These are phyloP conservation scores for Coemansia sp. DNA, from an alignment of 192 early-diverging fungal genomes.

Conservation along the genomic window DNA sequence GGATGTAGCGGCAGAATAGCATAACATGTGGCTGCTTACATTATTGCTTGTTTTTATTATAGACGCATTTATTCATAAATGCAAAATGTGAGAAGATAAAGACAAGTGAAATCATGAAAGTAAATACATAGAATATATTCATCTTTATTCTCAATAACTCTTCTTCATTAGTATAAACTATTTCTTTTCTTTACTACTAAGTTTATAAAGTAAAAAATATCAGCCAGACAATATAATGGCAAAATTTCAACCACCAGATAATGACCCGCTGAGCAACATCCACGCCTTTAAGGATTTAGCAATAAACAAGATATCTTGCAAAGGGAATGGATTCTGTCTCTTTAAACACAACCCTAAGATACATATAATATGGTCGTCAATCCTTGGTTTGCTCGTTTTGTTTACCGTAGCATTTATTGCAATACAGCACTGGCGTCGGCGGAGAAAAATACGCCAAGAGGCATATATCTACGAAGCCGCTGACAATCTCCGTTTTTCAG, in stretches of 20 bases:
- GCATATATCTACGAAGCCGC: background rate
- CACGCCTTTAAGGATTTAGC: background rate
- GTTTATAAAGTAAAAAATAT: background rate
- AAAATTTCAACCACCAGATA: background rate
- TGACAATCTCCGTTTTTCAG: conserved; percentile 10
- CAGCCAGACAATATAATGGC: background rate
- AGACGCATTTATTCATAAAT: no score
- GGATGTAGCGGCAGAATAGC: background rate
- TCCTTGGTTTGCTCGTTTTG: background rate
- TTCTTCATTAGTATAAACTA: background rate
- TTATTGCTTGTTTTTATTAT: background rate
- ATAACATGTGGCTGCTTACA: background rate
- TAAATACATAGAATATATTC: no score
- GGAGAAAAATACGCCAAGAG: background rate
- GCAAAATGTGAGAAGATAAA: no score
- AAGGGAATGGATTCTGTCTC: conserved; percentile 16
- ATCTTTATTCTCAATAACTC: background rate
- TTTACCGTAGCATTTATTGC: background rate
- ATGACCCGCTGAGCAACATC: no score
- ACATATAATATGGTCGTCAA: conserved; percentile 15
- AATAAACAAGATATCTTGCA: conserved; percentile 1
- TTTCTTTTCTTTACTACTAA: background rate
- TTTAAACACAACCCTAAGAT: conserved; percentile 20
- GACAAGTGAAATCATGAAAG: no score
- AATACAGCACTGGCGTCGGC: background rate